Base-by-base conservation (phyloP, 805 yeast genomes). In the Schwanniomyces occidentalis region DNA sequence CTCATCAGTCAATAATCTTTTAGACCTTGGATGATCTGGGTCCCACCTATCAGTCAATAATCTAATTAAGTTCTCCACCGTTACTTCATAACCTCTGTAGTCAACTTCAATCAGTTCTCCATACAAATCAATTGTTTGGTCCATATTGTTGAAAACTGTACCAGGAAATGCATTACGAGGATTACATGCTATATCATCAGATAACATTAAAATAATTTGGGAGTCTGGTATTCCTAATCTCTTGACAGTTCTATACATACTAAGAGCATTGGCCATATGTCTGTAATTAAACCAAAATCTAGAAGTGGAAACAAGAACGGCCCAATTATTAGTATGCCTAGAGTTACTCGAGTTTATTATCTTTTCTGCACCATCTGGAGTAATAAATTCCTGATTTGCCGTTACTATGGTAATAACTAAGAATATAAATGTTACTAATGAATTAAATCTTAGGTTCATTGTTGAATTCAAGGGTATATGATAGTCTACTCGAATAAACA, bases 211-310 rank as follows among this genome's bases (percentile, higher is more conserved):
- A 28, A 93, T 90, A 55, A 93, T 93, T 55, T 93, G 98, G 2
- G 96, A 89, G 63, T 93, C 99, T 0, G 99, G 99, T 16, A 93
- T 93, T 2, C 99, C 99, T 34, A 93, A 64, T 49, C 99, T 72
- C 61, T 91, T 93, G 24, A 93, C 98, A 0, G 98, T 93, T 48
- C 99, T 75, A 66, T 93, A 93, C 77, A 93, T 81, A 54, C 95
- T 84, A 46, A 93, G 69, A 19, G 85, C 95, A 61, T 93, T 93
- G 24, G 99, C 98, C 88, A 91, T 87, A 60, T 93, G 99, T 56
- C 99, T 74, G 56, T 93, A 93, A 61, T 93, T 93, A 73, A 93
- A 93, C 99, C 99, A 93, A 64, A 93, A 93, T 40, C 98, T 69
- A 8, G 97, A 89, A 1, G 99, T 91, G 2, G 96, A 88, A 24